Evolutionary conservation across 208 protist species (phyloP).

Genomic region (Trypanosoma cruzi): DNA sequence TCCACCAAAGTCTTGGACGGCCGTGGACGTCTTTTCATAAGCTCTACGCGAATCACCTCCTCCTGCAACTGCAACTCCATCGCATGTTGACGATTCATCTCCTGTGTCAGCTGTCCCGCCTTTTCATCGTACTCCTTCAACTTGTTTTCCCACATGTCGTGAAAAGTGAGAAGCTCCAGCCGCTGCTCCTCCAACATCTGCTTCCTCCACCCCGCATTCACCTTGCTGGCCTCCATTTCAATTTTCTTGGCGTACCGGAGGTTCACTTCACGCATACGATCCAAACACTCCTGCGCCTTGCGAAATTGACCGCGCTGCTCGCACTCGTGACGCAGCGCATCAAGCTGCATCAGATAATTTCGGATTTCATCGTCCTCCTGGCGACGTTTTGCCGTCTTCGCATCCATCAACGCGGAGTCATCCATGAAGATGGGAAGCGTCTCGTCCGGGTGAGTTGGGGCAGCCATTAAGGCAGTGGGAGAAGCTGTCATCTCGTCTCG

Average conservation of each 20-base stretch:
- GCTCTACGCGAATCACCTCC: constrained; percentile 13
- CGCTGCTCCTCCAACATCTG: constrained; percentile 34
- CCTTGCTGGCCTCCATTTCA: constrained; percentile 26
- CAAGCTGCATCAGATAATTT: constrained; percentile 42
- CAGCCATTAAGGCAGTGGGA: not conserved
- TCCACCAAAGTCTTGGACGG: constrained; percentile 26
- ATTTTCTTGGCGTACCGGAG: constrained; percentile 44
- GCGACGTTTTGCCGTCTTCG: constrained; percentile 11
- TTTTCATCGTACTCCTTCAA: constrained; percentile 38
- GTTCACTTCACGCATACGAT: constrained; percentile 48
- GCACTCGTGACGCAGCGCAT: constrained; percentile 47
- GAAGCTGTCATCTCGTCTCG: constrained; percentile 1
- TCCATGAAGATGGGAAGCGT: not conserved
- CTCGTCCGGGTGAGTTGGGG: constrained; percentile 13
- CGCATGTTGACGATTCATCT: constrained; percentile 34
- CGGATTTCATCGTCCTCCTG: constrained; percentile 40
- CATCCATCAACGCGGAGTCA: constrained; percentile 3
- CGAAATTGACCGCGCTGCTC: constrained; percentile 36
- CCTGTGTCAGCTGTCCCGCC: constrained; percentile 30
- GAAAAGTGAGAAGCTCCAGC: constrained; percentile 41
- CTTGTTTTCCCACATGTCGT: constrained; percentile 39
- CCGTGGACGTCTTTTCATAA: constrained; percentile 10
- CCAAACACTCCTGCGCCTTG: constrained; percentile 47
- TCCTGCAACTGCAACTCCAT: constrained; percentile 37
- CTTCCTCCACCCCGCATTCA: constrained; percentile 29